Conservation (phyloP, 805 yeast genomes). For the Kodamaea fukazawae region DNA sequence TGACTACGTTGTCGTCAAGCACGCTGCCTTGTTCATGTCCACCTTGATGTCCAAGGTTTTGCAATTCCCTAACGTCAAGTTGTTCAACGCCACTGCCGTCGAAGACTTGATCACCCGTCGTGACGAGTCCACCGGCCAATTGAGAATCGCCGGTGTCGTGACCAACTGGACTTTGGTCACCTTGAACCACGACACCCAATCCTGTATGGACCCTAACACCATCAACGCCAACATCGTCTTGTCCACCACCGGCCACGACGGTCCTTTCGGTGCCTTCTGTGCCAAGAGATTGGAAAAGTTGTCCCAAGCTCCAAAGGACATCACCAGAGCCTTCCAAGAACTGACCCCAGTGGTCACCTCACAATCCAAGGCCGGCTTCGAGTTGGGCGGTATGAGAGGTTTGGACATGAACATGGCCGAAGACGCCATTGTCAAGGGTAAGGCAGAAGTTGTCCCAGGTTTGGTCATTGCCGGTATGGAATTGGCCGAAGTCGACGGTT, state of each 20-base stretch:
- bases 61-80: constrained; percentile 68
- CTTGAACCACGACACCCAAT: constrained; percentile 71
- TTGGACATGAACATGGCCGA: constrained; percentile 77
- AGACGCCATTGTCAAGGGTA: constrained; percentile 67
- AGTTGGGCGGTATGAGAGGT: constrained; percentile 70
- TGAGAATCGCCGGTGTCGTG: constrained; percentile 75
- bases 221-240: constrained; percentile 63
- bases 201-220: constrained; percentile 82
- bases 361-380: constrained; percentile 21
- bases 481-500: constrained; percentile 71
- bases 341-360: constrained; percentile 6
- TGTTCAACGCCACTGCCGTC: constrained; percentile 78
- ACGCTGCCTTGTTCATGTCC: constrained; percentile 74
- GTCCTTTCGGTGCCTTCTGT: constrained; percentile 78
- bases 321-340: constrained; percentile 35
- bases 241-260: constrained; percentile 79
- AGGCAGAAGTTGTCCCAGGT: constrained; percentile 65
- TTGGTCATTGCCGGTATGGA: constrained; percentile 76
- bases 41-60: constrained; percentile 68
- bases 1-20: constrained; percentile 75
- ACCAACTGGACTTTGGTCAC: constrained; percentile 82
- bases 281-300: constrained; percentile 56
- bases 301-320: constrained; percentile 39
- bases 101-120: constrained; percentile 76
- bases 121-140: constrained; percentile 51